Percentiles rank a stretch among this genome's conserved stretches.
These are phyloP conservation scores for Trichoderma sp. DNA, from an alignment of 2,329 filamentous ascomycete genomes.

Conservation along the genomic window DNA sequence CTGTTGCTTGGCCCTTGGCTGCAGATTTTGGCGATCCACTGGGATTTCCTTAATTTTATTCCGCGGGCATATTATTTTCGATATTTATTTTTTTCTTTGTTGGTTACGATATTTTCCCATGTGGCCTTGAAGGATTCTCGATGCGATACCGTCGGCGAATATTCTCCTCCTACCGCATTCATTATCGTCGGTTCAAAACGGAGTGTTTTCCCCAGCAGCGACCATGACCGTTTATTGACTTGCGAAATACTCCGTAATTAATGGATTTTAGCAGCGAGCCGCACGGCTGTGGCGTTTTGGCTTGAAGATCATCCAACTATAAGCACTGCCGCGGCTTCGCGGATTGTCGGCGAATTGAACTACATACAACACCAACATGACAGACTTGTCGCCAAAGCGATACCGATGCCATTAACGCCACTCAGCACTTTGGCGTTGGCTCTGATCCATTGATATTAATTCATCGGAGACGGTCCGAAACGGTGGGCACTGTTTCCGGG, in stretches of 20 bases:
- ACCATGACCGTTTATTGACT: background rate
- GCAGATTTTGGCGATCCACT: conserved; percentile 13
- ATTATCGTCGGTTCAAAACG: background rate
- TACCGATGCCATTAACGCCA: background rate
- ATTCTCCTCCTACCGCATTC: background rate
- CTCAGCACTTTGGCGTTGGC: background rate
- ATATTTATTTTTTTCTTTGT: background rate
- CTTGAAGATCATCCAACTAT: background rate
- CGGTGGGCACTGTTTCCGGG: background rate
- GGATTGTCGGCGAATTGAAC: background rate
- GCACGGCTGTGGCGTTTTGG: conserved; percentile 2
- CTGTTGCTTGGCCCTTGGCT: background rate
- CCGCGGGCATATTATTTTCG: background rate
- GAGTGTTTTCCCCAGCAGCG: background rate
- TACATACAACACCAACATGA: background rate
- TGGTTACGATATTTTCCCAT: background rate
- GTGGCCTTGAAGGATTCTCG: background rate
- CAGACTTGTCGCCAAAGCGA: background rate
- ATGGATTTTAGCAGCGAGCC: background rate
- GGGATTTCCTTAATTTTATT: conserved; percentile 16
- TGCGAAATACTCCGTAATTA: background rate
- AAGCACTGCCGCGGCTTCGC: background rate
- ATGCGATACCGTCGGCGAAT: background rate
- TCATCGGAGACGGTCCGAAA: conserved; percentile 13
- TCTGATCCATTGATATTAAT: background rate